These are phyloP conservation scores for Tubosaeta sp. DNA, from an alignment of 768 basidiomycete genomes.

Conservation along the genomic window DNA sequence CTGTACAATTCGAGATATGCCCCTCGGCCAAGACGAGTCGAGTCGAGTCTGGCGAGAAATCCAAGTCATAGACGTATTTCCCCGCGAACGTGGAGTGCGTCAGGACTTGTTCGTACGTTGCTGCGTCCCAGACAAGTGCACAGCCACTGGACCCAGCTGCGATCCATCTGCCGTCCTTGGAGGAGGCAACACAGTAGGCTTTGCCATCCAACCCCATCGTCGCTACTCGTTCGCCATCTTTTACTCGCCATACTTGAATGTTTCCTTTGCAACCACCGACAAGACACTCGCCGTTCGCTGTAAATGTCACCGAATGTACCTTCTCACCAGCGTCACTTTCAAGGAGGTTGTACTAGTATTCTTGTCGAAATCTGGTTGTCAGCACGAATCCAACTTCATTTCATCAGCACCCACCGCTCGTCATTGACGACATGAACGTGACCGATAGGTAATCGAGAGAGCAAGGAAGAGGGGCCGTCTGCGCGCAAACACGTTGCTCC, in stretches of 20 bases:
- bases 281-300: background rate
- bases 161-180: background rate
- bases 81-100: background rate
- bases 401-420: background rate
- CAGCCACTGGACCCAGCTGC: background rate
- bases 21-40: background rate
- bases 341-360: background rate
- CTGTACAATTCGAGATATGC: background rate
- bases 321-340: background rate
- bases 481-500: no score
- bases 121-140: background rate
- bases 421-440: background rate
- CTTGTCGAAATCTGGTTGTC: background rate
- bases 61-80: background rate
- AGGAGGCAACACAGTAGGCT: background rate
- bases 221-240: background rate
- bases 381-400: background rate
- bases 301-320: background rate
- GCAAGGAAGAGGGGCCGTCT: no score
- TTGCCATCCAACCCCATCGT: background rate
- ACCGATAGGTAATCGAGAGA: background rate
- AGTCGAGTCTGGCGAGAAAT: background rate
- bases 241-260: background rate
- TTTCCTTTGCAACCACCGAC: background rate
- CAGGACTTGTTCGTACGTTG: background rate